A percentile compares a stretch with the other conserved stretches of the same genome.
These are phyloP conservation scores for Letharia columbiana DNA, from an alignment of 495 filamentous ascomycete species.

Conservation along the genomic window DNA sequence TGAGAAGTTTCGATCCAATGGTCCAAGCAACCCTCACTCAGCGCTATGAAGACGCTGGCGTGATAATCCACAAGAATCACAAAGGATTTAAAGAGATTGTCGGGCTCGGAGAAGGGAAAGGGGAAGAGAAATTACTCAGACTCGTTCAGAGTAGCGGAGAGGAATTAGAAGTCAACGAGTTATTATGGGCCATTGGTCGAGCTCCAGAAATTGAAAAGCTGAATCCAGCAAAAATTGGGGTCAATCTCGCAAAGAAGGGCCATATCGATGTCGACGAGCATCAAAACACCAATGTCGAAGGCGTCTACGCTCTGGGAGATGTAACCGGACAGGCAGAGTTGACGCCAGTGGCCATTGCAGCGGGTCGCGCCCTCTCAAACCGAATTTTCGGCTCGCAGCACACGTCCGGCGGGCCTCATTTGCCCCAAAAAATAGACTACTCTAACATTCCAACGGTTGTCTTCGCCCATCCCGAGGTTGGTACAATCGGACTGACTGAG, in stretches of 20 bases:
- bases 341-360: conserved; percentile 54
- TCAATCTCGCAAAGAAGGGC: conserved; percentile 40
- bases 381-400: conserved; percentile 45
- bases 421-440: conserved; percentile 47
- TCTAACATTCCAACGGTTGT: conserved; percentile 53
- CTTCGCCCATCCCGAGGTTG: conserved; percentile 53
- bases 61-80: conserved; percentile 71
- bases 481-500: conserved; percentile 50
- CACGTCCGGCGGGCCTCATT: conserved; percentile 27
- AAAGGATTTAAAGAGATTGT: conserved; percentile 68
- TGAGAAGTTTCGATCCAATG: conserved; percentile 92
- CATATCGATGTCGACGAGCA: conserved; percentile 48
- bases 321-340: conserved; percentile 51
- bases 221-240: conserved; percentile 43
- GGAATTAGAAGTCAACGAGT: conserved; percentile 49
- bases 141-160: conserved; percentile 41
- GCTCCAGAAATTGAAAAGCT: conserved; percentile 53
- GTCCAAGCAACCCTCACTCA: conserved; percentile 76
- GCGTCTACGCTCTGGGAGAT: conserved; percentile 52
- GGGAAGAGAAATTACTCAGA: conserved; percentile 43
- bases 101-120: conserved; percentile 41
- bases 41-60: conserved; percentile 75
- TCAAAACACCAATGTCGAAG: conserved; percentile 48
- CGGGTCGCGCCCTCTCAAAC: conserved; percentile 48
- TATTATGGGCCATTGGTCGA: conserved; percentile 59